Base-by-base conservation (phyloP, 208 protist species). In the Porcisia deanei region DNA sequence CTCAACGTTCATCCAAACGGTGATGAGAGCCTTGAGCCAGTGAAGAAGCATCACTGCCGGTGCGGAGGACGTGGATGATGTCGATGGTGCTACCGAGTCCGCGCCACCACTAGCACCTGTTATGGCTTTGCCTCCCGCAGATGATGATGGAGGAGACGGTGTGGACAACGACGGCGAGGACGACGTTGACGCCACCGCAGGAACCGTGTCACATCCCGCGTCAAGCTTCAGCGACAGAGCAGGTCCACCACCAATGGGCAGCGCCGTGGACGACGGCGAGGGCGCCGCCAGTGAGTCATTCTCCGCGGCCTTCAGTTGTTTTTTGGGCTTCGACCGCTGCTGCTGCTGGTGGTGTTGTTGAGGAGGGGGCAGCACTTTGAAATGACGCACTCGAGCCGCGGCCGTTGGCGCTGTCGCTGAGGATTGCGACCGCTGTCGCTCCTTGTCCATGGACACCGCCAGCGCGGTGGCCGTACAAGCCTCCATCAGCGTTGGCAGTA, bases 401-500 rank as follows among this genome's bases (percentile, higher is more conserved):
- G 71, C 69, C 3, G 67, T 43, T 59, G 75, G 18, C 64, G 69
- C 20, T 60, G 76, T 7, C 49, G 47, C 22, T 1, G 55, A 0
- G 4, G 71, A n/a, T 45, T 34, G 49, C 30, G 18, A 53, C 7
- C 53, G 78, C 68, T 71, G 73, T 25, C 73, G 72, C 53, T 82
- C 73, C 73, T 82, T 81, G 65, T 81, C 77, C 71, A 81, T 37
- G 55, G 77, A 80, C n/a, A 80, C 79, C 1, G 69, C 74, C 43
- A 86, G 68, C 25, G 74, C 73, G 22, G 75, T 64, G 6, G 80
- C 70, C 55, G 63, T 67, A 30, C 68, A 74, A 12, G 79, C 75
- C 68, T 86, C 82, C 37, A 86, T 73, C 72, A 83, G 59, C 41
- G 79, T 86, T 1, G 82, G 82, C 25, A 86, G 47, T 22, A 86